Percentiles rank a stretch among this genome's conserved stretches.
phyloP scores from a whole-genome alignment of 2,329 filamentous ascomycete species.

The Cladorrhinum sp. region DNA sequence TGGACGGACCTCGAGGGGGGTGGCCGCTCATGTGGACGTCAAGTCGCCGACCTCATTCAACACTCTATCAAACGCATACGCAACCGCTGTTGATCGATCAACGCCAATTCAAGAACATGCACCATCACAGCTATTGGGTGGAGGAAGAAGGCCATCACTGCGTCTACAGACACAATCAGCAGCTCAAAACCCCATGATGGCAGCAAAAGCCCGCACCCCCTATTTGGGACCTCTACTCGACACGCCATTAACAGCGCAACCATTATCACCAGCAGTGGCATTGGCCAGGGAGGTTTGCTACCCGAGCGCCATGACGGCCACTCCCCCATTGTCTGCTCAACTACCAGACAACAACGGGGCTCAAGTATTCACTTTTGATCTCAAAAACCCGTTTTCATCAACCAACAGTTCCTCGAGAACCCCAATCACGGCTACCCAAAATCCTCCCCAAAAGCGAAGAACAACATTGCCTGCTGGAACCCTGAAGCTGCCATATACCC shows the following conservation, averaged over 20 bases:
- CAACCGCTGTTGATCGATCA: constrained; percentile 59
- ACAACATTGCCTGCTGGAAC: constrained; percentile 34
- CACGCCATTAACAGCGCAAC: constrained; percentile 52
- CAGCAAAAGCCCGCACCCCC: constrained; percentile 39
- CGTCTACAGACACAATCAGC: constrained; percentile 40
- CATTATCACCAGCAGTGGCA: constrained; percentile 45
- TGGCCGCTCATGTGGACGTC: constrained; percentile 50
- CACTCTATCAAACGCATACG: constrained; percentile 64
- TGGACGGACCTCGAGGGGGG: constrained; percentile 41
- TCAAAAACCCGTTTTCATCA: constrained; percentile 3
- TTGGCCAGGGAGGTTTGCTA: constrained; percentile 45
- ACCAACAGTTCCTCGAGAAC: not conserved
- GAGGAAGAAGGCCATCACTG: constrained; percentile 41
- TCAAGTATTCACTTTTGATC: constrained; percentile 46
- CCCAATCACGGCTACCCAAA: constrained; percentile 6
- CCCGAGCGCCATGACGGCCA: constrained; percentile 58
- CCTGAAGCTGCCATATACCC: constrained; percentile 52
- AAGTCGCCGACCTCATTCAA: constrained; percentile 63
- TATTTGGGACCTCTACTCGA: constrained; percentile 48
- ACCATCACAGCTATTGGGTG: constrained; percentile 42
- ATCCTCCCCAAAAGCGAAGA: constrained; percentile 33
- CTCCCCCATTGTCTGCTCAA: constrained; percentile 56
- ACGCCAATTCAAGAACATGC: constrained; percentile 48
- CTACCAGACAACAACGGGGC: constrained; percentile 42
- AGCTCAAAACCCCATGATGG: constrained; percentile 24